phyloP scores from a whole-genome alignment of 371 early-diverging fungal genomes.

The Chytridium lagenaria region DNA sequence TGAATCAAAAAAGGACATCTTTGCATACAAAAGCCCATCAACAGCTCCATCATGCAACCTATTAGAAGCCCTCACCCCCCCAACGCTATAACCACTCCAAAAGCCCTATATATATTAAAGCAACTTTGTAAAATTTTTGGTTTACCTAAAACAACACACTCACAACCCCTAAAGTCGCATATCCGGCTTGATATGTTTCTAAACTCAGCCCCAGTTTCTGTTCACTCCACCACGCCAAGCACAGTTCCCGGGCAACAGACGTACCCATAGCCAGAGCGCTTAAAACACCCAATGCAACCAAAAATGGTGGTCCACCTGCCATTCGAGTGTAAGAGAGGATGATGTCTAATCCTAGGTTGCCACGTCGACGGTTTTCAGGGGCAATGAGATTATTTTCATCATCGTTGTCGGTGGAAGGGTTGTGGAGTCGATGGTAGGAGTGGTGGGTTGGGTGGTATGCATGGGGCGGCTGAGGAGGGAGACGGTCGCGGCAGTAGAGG shows the following conservation, averaged over 20 bases:
- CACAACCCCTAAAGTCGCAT: not conserved
- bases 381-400: slow-evolving; percentile 10
- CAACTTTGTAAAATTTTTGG: too few relatives aligned
- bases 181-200: not conserved
- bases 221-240: slow-evolving; percentile 32
- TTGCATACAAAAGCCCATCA: slow-evolving; percentile 68
- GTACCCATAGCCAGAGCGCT: not conserved
- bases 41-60: slow-evolving; percentile 61
- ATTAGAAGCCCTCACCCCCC: not conserved
- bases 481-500: too few relatives aligned
- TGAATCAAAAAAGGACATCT: slow-evolving; percentile 80
- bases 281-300: not conserved
- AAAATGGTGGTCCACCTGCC: not conserved
- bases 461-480: too few relatives aligned
- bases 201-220: not conserved
- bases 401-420: too few relatives aligned
- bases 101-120: not conserved
- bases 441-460: too few relatives aligned
- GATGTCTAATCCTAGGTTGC: not conserved
- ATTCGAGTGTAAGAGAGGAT: not conserved
- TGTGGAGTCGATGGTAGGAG: too few relatives aligned
- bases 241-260: not conserved
- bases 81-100: not conserved
- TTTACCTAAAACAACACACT: too few relatives aligned
- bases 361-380: not conserved